A percentile compares a stretch with the other conserved stretches of the same genome.
Evolutionary conservation across 2,329 filamentous ascomycete species (phyloP).

Genomic region (Cladorrhinum sp.): DNA sequence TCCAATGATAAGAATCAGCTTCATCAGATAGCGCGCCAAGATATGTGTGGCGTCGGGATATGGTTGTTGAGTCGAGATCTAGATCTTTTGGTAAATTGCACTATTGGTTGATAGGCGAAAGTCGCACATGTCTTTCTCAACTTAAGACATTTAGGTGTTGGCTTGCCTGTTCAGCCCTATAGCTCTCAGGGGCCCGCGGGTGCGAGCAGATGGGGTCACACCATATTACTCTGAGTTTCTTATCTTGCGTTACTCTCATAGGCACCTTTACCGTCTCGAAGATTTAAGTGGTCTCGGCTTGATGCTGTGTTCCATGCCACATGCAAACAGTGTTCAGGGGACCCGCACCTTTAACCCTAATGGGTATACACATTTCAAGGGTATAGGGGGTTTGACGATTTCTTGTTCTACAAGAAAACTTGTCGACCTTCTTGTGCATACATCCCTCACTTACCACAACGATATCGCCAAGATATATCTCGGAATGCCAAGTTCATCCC

Average conservation of each 20-base stretch:
- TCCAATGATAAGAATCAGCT: background rate
- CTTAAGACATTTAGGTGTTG: background rate
- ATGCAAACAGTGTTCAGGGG: no score
- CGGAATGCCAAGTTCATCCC: no score
- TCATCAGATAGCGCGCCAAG: background rate
- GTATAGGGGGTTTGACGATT: no score
- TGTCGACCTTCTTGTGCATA: no score
- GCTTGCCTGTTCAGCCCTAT: background rate
- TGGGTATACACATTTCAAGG: no score
- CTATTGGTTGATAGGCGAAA: background rate
- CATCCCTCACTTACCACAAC: no score
- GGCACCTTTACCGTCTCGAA: no score
- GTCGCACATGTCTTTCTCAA: background rate
- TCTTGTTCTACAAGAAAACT: no score
- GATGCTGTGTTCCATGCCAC: no score
- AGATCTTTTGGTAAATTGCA: background rate
- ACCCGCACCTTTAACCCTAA: no score
- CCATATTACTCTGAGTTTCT: background rate
- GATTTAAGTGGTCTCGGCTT: no score
- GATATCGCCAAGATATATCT: no score
- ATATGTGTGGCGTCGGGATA: conserved; percentile 1
- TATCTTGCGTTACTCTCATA: background rate
- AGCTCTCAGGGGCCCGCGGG: background rate
- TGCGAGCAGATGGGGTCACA: background rate
- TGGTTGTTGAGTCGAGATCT: background rate